phyloP scores from a whole-genome alignment of 495 filamentous ascomycete genomes.

The Trichocladium uniseriatum region DNA sequence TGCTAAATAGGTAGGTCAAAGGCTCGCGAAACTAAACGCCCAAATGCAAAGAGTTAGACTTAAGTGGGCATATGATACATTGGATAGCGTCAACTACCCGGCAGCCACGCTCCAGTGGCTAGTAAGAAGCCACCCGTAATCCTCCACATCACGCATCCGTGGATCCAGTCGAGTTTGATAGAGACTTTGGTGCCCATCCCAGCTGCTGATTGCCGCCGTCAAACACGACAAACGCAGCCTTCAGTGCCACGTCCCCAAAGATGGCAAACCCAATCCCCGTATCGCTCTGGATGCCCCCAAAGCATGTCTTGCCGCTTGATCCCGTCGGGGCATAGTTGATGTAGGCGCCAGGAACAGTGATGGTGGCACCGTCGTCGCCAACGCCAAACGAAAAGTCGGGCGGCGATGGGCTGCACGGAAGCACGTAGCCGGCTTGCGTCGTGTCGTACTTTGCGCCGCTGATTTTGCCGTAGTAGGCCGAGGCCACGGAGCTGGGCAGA shows the following conservation, averaged over 20 bases:
- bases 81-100: too few species aligned
- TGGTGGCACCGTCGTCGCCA: slow-evolving; percentile 26
- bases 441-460: slow-evolving; percentile 38
- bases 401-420: slow-evolving; percentile 53
- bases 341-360: slow-evolving; percentile 46
- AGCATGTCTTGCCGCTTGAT: slow-evolving; percentile 39
- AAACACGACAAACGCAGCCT: slow-evolving; percentile 70
- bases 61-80: too few species aligned
- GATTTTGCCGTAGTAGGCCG: slow-evolving; percentile 56
- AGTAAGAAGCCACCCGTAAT: too few species aligned
- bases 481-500: slow-evolving; percentile 47
- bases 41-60: too few species aligned
- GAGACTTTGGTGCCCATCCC: slow-evolving; percentile 46
- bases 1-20: too few species aligned
- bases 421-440: slow-evolving; percentile 53
- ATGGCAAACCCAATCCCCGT: slow-evolving; percentile 57
- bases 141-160: too few species aligned
- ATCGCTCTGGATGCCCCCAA: slow-evolving; percentile 56
- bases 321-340: slow-evolving; percentile 44
- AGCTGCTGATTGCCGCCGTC: slow-evolving; percentile 33
- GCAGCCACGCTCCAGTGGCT: too few species aligned
- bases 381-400: slow-evolving; percentile 57
- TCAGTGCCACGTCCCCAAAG: slow-evolving; percentile 71
- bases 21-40: too few species aligned
- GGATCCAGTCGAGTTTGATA: too few species aligned